These are phyloP conservation scores for Sonneratia alba DNA, from an alignment of 345 rosid species.

Conservation along the genomic window DNA sequence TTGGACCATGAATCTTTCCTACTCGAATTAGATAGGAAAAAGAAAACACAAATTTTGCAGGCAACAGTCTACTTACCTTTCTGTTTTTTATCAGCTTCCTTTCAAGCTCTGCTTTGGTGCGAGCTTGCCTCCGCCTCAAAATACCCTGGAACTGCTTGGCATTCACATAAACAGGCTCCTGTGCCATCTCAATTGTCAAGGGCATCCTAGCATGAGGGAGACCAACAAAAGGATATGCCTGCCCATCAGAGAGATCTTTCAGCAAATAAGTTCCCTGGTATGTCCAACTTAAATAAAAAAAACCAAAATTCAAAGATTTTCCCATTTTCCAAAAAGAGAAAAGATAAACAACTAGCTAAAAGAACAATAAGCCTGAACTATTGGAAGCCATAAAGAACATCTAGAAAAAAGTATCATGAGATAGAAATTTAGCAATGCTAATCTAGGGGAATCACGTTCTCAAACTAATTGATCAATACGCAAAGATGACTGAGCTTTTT, in stretches of 20 bases:
- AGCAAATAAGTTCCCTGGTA: neutral
- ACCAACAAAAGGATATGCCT: constrained; percentile 78
- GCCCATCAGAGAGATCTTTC: constrained; percentile 13
- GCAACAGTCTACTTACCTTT: constrained; percentile 39
- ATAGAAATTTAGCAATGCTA: neutral
- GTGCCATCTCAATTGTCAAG: constrained; percentile 76
- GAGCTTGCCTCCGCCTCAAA: constrained; percentile 84
- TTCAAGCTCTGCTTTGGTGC: constrained; percentile 91
- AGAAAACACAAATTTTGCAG: no score
- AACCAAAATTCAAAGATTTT: neutral
- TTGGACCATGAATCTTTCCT: neutral
- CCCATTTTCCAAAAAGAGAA: neutral
- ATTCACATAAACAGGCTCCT: constrained; percentile 93
- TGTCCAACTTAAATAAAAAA: neutral
- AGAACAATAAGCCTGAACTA: neutral
- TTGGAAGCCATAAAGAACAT: neutral
- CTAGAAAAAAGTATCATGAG: neutral
- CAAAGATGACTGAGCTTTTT: neutral
- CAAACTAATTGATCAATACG: neutral
- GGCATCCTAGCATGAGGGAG: constrained; percentile 76
- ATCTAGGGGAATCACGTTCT: neutral
- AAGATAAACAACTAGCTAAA: neutral
- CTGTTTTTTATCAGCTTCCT: constrained; percentile 69
- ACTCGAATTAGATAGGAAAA: neutral
- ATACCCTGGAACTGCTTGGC: constrained; percentile 93